These are phyloP conservation scores for Cladosporium sp. DNA, from an alignment of 2,329 filamentous ascomycete genomes.

Conservation along the genomic window DNA sequence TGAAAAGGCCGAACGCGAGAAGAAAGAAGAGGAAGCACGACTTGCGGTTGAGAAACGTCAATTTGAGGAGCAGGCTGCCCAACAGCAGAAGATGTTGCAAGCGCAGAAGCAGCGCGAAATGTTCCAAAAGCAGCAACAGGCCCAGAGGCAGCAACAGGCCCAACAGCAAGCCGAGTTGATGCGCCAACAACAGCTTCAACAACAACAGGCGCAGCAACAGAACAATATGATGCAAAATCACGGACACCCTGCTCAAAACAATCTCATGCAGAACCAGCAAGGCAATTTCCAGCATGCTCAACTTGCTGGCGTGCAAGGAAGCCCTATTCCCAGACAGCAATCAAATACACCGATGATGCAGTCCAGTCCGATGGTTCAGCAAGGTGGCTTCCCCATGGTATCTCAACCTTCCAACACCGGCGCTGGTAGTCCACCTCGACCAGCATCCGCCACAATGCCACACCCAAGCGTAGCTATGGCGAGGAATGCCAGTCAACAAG, in stretches of 20 bases:
- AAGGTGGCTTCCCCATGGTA: conserved; percentile 47
- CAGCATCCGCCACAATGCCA: conserved; percentile 58
- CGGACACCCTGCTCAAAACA: conserved; percentile 37
- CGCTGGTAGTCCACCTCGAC: conserved; percentile 60
- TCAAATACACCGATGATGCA: conserved; percentile 43
- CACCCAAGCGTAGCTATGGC: conserved; percentile 32
- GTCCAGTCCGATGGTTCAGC: conserved; percentile 40
- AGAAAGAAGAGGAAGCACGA: conserved; percentile 55
- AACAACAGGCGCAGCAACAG: conserved; percentile 24
- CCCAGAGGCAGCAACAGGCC: conserved; percentile 20
- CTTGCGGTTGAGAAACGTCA: conserved; percentile 35
- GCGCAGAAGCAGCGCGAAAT: conserved; percentile 42
- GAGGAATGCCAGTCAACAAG: conserved; percentile 36
- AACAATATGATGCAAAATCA: conserved; percentile 29
- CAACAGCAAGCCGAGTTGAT: conserved; percentile 5
- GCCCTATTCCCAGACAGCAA: conserved; percentile 52
- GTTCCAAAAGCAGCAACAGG: conserved; percentile 28
- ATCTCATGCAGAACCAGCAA: conserved; percentile 24
- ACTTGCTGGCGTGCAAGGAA: conserved; percentile 48
- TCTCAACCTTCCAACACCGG: conserved; percentile 61
- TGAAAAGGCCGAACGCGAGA: conserved; percentile 54
- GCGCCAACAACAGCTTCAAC: conserved; percentile 18
- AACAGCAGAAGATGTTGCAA: conserved; percentile 43
- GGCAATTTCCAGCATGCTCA: conserved; percentile 7
- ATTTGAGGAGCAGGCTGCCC: conserved; percentile 45